Percentiles rank a stretch among this genome's conserved stretches.
Evolutionary conservation across 768 basidiomycete species (phyloP).

Genomic region (Butyriboletus loyo): DNA sequence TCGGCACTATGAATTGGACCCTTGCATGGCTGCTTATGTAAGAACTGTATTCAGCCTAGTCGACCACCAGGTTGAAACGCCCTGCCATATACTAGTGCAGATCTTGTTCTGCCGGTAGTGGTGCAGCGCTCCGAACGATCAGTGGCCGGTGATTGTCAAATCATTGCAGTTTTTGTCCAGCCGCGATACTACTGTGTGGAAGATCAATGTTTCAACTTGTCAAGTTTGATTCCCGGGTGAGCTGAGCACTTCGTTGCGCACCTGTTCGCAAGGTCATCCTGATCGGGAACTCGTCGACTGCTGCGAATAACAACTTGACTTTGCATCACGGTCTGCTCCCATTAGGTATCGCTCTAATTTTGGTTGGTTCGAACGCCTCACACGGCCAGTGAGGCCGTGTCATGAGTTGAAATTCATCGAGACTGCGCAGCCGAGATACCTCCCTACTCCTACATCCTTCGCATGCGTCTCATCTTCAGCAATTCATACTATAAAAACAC

Average conservation of each 20-base stretch:
- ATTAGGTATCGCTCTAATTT: slow-evolving; percentile 6
- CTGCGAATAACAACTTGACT: not conserved
- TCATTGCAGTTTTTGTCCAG: not conserved
- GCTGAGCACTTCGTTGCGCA: not conserved
- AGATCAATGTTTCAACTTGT: not conserved
- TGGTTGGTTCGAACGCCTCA: not conserved
- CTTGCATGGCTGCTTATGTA: not conserved
- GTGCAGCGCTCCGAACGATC: too few species aligned
- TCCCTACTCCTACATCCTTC: not conserved
- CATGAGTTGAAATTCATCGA: not conserved
- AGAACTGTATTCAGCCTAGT: too few species aligned
- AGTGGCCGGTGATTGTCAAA: not conserved
- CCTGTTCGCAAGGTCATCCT: not conserved
- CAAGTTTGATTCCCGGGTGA: not conserved
- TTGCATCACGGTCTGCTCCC: not conserved
- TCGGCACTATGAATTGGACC: too few species aligned
- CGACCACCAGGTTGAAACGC: not conserved
- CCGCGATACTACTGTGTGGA: not conserved
- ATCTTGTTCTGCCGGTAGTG: not conserved
- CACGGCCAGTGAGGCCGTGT: slow-evolving; percentile 1
- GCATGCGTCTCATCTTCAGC: slow-evolving; percentile 19
- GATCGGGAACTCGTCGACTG: not conserved
- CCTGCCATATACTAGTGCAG: not conserved
- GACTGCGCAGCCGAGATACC: not conserved
- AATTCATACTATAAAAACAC: slow-evolving; percentile 16